A percentile compares a stretch with the other conserved stretches of the same genome.
phyloP scores from a whole-genome alignment of 2,329 filamentous ascomycete genomes.

The Cylindrodendrum hubeiense region DNA sequence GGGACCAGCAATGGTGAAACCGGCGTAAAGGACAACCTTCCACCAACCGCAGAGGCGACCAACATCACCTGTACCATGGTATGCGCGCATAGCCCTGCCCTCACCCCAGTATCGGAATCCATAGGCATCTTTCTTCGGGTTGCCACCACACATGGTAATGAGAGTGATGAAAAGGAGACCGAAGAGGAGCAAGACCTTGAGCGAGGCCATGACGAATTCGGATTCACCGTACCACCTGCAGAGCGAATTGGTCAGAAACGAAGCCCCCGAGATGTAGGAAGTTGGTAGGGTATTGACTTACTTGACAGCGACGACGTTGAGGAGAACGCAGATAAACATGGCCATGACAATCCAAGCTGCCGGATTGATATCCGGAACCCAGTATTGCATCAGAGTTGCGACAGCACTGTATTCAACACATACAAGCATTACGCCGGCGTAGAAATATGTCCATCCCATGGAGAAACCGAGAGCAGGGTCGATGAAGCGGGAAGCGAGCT shows the following conservation, averaged over 20 bases:
- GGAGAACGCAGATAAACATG: slow-evolving; percentile 57
- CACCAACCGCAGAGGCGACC: slow-evolving; percentile 72
- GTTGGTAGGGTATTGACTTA: slow-evolving; percentile 42
- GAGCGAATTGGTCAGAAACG: not conserved
- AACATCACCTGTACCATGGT: slow-evolving; percentile 59
- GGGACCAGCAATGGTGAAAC: slow-evolving; percentile 76
- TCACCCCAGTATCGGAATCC: slow-evolving; percentile 71
- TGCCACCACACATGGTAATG: slow-evolving; percentile 76
- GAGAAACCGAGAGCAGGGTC: slow-evolving; percentile 70
- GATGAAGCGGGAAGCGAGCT: slow-evolving; percentile 66
- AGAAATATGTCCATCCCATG: slow-evolving; percentile 65
- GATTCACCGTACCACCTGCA: slow-evolving; percentile 55
- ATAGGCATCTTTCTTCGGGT: slow-evolving; percentile 71
- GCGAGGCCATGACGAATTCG: slow-evolving; percentile 69
- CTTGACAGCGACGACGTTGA: slow-evolving; percentile 62
- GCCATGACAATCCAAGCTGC: slow-evolving; percentile 64
- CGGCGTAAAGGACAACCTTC: slow-evolving; percentile 71
- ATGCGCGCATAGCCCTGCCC: slow-evolving; percentile 49
- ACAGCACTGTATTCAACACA: slow-evolving; percentile 60
- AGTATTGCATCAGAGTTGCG: slow-evolving; percentile 59
- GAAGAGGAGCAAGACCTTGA: slow-evolving; percentile 61
- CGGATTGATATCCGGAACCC: slow-evolving; percentile 56
- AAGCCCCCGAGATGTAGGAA: accelerated
- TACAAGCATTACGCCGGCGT: slow-evolving; percentile 59
- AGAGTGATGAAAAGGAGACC: slow-evolving; percentile 74